phyloP scores from a whole-genome alignment of 2,329 filamentous ascomycete genomes.

The Sporothrix protearum region DNA sequence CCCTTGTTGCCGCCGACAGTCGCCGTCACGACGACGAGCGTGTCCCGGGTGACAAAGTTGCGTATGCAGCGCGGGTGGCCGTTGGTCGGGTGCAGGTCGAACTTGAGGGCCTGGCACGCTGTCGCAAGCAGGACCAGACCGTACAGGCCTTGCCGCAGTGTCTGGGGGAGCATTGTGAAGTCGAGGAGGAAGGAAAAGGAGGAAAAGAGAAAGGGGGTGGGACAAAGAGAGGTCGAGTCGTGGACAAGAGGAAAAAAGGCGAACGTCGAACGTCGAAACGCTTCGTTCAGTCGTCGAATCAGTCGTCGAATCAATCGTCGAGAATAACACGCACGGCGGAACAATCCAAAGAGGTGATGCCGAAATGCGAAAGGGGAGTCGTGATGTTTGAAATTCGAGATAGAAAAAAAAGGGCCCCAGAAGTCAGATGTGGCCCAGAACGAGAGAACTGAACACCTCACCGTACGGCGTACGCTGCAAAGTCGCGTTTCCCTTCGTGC shows the following conservation, averaged over 20 bases:
- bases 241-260: neutral
- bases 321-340: neutral
- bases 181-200: neutral
- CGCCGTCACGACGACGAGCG: conserved; percentile 91
- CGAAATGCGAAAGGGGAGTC: neutral
- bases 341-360: neutral
- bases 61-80: conserved; percentile 80
- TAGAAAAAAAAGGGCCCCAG: neutral
- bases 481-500: conserved; percentile 18
- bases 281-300: neutral
- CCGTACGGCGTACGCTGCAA: neutral
- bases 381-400: neutral
- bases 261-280: neutral
- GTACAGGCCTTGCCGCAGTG: conserved; percentile 57
- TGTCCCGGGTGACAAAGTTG: conserved; percentile 91
- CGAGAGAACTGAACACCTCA: conserved; percentile 18
- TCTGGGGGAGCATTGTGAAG: conserved; percentile 36
- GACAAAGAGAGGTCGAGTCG: neutral
- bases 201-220: neutral
- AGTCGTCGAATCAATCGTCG: neutral
- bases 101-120: conserved; percentile 72
- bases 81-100: conserved; percentile 75
- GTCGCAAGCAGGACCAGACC: conserved; percentile 55
- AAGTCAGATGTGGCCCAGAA: neutral
- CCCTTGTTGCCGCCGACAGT: conserved; percentile 80